These are phyloP conservation scores for Glebionis coronaria DNA, from an alignment of 129 eudicot species.

Conservation along the genomic window DNA sequence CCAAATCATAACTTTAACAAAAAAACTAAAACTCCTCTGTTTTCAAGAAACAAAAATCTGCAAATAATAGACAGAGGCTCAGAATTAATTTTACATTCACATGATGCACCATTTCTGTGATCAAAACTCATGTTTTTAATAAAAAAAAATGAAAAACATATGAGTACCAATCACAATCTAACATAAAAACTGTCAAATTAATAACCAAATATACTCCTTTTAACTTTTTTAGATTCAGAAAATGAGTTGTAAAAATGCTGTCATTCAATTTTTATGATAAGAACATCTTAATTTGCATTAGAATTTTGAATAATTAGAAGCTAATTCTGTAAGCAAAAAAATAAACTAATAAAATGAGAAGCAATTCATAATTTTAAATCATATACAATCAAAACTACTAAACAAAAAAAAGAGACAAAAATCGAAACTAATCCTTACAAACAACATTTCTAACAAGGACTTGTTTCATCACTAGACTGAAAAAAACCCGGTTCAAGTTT, in stretches of 20 bases:
- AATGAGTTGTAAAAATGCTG: too few relatives aligned
- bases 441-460: slow-evolving; percentile 40
- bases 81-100: too few relatives aligned
- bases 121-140: not conserved
- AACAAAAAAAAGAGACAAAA: not conserved
- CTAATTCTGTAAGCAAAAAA: not conserved
- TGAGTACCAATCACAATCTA: too few relatives aligned
- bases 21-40: not conserved
- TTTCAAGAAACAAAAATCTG: not conserved
- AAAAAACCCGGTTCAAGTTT: slow-evolving; percentile 58
- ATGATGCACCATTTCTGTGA: not conserved
- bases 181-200: not conserved
- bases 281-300: not conserved
- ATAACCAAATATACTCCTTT: not conserved
- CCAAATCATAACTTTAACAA: not conserved
- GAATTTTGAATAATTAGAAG: not conserved
- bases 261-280: too few relatives aligned
- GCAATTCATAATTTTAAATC: slow-evolving; percentile 7
- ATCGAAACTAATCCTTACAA: not conserved
- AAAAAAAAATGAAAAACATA: not conserved
- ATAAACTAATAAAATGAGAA: not conserved
- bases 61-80: too few relatives aligned
- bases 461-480: slow-evolving; percentile 25
- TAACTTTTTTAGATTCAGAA: not conserved
- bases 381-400: slow-evolving; percentile 23